Conservation (phyloP, 768 basidiomycete genomes). For the Ephemerocybe angulata region DNA sequence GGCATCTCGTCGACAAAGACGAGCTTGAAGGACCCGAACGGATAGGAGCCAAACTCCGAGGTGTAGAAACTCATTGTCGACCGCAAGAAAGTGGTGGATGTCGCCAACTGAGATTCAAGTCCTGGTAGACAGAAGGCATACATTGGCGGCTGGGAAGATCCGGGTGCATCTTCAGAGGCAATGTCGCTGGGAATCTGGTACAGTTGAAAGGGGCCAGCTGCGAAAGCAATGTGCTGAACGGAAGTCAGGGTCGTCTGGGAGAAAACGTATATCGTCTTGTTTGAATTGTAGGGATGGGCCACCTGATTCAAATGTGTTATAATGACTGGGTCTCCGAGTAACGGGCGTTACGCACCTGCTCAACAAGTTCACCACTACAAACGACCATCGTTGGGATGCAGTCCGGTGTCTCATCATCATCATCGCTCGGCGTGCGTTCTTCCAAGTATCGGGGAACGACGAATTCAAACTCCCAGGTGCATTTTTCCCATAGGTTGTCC, state of each 20-base stretch:
- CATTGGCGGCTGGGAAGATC: conserved; percentile 68
- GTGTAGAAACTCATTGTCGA: conserved; percentile 91
- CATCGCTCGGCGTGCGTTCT: conserved; percentile 44
- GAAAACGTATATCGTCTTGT: conserved; percentile 93
- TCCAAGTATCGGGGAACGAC: conserved; percentile 84
- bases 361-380: conserved; percentile 91
- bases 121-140: conserved; percentile 93
- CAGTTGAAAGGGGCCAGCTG: conserved; percentile 91
- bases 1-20: conserved; percentile 92
- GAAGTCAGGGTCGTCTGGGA: conserved; percentile 83
- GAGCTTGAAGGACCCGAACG: conserved; percentile 90
- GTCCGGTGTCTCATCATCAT: conserved; percentile 52
- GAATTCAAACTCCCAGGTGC: conserved; percentile 98
- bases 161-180: conserved; percentile 56
- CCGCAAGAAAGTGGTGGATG: conserved; percentile 74
- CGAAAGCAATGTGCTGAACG: conserved; percentile 95
- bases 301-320: conserved; percentile 46
- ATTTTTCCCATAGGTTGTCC: conserved; percentile 92
- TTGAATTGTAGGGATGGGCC: conserved; percentile 88
- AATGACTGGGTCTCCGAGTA: conserved; percentile 4
- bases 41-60: conserved; percentile 92
- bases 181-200: conserved; percentile 63
- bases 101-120: conserved; percentile 64
- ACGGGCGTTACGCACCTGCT: conserved; percentile 62
- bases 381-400: conserved; percentile 80